Percentiles rank a stretch among this genome's conserved stretches.
Conservation (phyloP, 1,284 basidiomycete genomes). For the Pyrrhoderma lamaoense region DNA sequence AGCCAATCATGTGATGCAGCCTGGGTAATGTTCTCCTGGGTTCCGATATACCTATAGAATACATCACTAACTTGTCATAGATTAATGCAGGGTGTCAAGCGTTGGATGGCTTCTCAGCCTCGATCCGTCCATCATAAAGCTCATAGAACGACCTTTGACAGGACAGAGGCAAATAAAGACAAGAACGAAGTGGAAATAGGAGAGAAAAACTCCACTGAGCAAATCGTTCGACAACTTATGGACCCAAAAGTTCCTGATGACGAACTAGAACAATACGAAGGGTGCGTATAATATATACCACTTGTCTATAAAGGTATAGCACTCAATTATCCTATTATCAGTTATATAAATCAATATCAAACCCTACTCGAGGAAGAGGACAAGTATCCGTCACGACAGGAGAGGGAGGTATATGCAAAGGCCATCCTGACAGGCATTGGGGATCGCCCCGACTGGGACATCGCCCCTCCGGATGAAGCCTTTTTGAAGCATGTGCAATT, state of each 20-base stretch:
- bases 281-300: constrained; percentile 36
- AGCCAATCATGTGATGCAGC: constrained; percentile 34
- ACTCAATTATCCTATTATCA: constrained; percentile 23
- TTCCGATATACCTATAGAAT: too few relatives aligned
- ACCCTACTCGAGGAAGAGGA: constrained; percentile 49
- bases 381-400: constrained; percentile 43
- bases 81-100: constrained; percentile 64
- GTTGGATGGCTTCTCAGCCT: constrained; percentile 57
- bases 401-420: constrained; percentile 46
- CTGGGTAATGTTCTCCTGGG: too few relatives aligned
- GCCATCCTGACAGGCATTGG: constrained; percentile 46
- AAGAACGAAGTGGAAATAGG: constrained; percentile 30
- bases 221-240: constrained; percentile 54
- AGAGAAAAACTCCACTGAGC: constrained; percentile 56
- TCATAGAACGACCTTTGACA: constrained; percentile 30
- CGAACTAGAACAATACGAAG: constrained; percentile 75
- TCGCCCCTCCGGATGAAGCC: constrained; percentile 32
- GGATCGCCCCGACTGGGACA: constrained; percentile 31
- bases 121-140: constrained; percentile 35
- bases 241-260: constrained; percentile 57
- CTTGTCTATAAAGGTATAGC: not conserved
- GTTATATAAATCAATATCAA: constrained; percentile 67
- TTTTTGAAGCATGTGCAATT: constrained; percentile 36
- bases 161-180: constrained; percentile 26
- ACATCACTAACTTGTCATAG: constrained; percentile 29